Percentiles rank a stretch among this genome's conserved stretches.
phyloP scores from a whole-genome alignment of 2,329 filamentous ascomycete genomes.

The Pestalotiopsis sp. region DNA sequence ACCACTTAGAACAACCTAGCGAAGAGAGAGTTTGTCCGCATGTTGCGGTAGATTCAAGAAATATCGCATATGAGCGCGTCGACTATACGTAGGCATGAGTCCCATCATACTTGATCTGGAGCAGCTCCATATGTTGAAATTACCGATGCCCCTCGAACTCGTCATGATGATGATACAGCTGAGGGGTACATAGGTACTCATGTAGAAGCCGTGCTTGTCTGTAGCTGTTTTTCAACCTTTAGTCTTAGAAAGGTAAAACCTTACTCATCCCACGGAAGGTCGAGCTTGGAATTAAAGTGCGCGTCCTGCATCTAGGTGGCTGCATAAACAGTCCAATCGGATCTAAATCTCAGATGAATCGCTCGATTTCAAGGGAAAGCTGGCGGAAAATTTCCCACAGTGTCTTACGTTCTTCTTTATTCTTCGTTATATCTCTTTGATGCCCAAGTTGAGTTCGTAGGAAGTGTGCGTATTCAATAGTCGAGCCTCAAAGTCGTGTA shows the following conservation, averaged over 20 bases:
- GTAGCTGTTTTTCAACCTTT: neutral
- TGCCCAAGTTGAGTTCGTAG: too few species aligned
- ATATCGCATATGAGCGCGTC: neutral
- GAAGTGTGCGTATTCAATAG: too few species aligned
- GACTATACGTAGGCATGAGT: neutral
- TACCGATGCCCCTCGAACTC: neutral
- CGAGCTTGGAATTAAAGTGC: neutral
- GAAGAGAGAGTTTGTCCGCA: neutral
- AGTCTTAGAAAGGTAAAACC: neutral
- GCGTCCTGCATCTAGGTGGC: neutral
- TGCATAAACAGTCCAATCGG: too few species aligned
- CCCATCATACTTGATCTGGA: neutral
- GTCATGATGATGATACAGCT: neutral
- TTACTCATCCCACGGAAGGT: neutral
- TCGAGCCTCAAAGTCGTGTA: too few species aligned
- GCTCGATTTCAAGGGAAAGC: too few species aligned
- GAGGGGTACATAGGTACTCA: neutral
- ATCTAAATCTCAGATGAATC: too few species aligned
- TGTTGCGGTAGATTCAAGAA: neutral
- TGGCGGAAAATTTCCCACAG: too few species aligned
- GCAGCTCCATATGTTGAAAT: neutral
- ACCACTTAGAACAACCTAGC: too few species aligned
- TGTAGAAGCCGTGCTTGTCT: neutral
- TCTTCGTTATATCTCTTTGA: too few species aligned
- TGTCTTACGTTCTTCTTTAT: too few species aligned